Base-by-base conservation (phyloP, 2,329 filamentous ascomycete genomes). In the Rhinocladiella similis region DNA sequence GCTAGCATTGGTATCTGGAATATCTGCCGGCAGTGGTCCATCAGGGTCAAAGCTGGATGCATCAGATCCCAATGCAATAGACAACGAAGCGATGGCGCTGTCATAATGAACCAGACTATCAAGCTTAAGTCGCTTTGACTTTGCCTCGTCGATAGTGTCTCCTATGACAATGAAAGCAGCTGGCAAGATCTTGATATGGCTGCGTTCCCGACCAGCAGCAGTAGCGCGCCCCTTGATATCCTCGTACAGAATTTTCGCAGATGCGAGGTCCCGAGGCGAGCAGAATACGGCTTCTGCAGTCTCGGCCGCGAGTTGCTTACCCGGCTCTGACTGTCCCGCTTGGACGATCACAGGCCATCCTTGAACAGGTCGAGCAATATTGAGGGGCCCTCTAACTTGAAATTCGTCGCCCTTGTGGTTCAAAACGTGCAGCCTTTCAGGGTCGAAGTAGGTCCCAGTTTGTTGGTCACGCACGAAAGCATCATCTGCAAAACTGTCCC, bases 271-370 rank as follows among this genome's bases (percentile, higher is more conserved):
- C 20, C 69, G 68, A 1, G 78, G 78, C 22, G 77, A 76, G 62
- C 79, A 82, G 60, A 81, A 82, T 0, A 83, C 78, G 1, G 73
- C 75, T 55, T 82, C 80, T 0, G 80, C 80, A 10, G 79, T 82
- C 68, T 81, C 79, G 0, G 75, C 80, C 0, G 79, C 80, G 2
- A 83, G 67, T 58, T 82, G 78, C 25, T 72, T 68, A 0, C 80
- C 80, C 0, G 79, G 78, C 50, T 81, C 79, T 0, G 77, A 80
- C 62, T 81, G 78, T 0, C 80, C 80, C 2, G 79, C 80, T 54
- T 82, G 80, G 1, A 82, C 77, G 56, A 83, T 81, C 0, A 82
- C 80, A 0, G 80, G 80, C 78, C 79, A 81, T 0, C 80, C 80
- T 59, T 83, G 80, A 1, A 79, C 74, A 0, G 80, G 78, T 0